A percentile compares a stretch with the other conserved stretches of the same genome.
These are phyloP conservation scores for Euptelea pleiosperma DNA, from an alignment of 164 flowering plant genomes.

Conservation along the genomic window DNA sequence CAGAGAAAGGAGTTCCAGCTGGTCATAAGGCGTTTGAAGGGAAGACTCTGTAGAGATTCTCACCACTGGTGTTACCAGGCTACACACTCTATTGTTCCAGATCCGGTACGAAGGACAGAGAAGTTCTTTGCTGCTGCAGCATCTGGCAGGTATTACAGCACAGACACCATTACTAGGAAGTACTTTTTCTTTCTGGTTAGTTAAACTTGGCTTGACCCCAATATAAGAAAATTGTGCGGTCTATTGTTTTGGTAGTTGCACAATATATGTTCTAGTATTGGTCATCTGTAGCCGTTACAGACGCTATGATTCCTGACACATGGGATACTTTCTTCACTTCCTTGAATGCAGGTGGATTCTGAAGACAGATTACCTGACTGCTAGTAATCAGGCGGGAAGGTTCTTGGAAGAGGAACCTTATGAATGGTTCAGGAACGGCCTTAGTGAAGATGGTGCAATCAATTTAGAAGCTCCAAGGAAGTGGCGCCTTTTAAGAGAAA, in stretches of 20 bases:
- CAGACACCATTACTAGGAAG: not conserved
- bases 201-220: no score
- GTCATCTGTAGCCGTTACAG: not conserved
- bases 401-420: slow-evolving; percentile 77
- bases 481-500: slow-evolving; percentile 86
- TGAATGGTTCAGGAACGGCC: slow-evolving; percentile 80
- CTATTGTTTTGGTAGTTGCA: no score
- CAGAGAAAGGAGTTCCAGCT: slow-evolving; percentile 86
- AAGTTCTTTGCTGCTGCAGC: slow-evolving; percentile 98
- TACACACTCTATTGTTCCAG: slow-evolving; percentile 84
- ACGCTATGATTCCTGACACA: not conserved
- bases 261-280: not conserved
- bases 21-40: slow-evolving; percentile 61
- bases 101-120: slow-evolving; percentile 81
- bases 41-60: slow-evolving; percentile 80
- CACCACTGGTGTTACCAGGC: slow-evolving; percentile 98
- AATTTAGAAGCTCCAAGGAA: slow-evolving; percentile 91
- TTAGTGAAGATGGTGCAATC: slow-evolving; percentile 82
- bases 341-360: slow-evolving; percentile 80
- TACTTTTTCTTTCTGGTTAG: not conserved
- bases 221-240: no score
- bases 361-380: slow-evolving; percentile 75
- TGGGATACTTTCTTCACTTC: not conserved
- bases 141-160: slow-evolving; percentile 71
- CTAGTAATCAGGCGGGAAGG: slow-evolving; percentile 65